Percentiles rank a stretch among this genome's conserved stretches.
phyloP scores from a whole-genome alignment of 768 basidiomycete species.

The Podaxis sp. region DNA sequence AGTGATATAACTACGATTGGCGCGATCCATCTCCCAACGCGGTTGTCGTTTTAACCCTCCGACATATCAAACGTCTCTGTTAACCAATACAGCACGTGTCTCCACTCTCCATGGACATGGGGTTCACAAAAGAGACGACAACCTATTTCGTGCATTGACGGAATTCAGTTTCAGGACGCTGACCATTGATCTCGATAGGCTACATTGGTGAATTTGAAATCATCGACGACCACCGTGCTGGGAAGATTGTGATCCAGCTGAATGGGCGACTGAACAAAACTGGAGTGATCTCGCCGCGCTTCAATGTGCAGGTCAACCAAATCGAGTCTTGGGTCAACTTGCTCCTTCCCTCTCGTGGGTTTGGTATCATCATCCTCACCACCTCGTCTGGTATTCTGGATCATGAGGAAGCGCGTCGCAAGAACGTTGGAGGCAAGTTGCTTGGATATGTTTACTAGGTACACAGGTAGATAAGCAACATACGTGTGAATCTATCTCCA shows the following conservation, averaged over 20 bases:
- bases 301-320: constrained; percentile 90
- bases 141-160: constrained; percentile 5
- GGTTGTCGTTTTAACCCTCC: constrained; percentile 83
- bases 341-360: constrained; percentile 92
- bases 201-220: constrained; percentile 99
- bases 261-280: constrained; percentile 99
- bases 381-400: constrained; percentile 98
- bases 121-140: constrained; percentile 59
- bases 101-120: constrained; percentile 28
- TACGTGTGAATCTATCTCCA: constrained; percentile 2
- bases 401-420: constrained; percentile 98
- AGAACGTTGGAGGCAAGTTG: constrained; percentile 96
- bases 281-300: constrained; percentile 99
- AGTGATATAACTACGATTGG: constrained; percentile 81
- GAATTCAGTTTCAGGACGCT: neutral
- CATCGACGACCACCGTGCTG: constrained; percentile 97
- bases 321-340: constrained; percentile 98
- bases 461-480: neutral
- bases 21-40: constrained; percentile 50
- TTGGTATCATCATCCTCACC: constrained; percentile 95
- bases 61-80: constrained; percentile 56
- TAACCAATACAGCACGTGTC: constrained; percentile 59
- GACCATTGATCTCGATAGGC: constrained; percentile 40
- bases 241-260: constrained; percentile 97
- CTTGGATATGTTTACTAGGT: constrained; percentile 85